Base-by-base conservation (phyloP, 208 protist species). In the Blechomonas ayalai region DNA sequence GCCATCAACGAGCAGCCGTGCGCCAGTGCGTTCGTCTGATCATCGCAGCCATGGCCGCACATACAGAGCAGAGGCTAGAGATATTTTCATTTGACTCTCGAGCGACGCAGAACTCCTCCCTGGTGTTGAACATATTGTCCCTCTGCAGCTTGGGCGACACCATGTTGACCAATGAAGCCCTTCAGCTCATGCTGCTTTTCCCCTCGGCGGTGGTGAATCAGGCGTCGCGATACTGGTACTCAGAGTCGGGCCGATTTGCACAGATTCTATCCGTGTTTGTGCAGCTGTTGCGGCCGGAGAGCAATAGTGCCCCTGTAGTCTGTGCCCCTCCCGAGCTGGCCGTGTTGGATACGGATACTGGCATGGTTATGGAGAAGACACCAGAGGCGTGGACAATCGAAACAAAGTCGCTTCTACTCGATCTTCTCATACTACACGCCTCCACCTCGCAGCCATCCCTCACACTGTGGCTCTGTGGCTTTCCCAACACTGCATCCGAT, bases 361-460 rank as follows among this genome's bases (percentile, higher is more conserved):
- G 38, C 27, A 5, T n/a, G 18, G 39, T 7, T 5, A 15, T 5
- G 39, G 18, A 53, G 23, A 8, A 57, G 59, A 35, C 27, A 66
- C n/a, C 25, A 10, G n/a, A 20, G 3, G 34, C 39, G 20, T 15
- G 25, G 71, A 25, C 47, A 13, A 58, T 52, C 1, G 69, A 76
- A 16, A 80, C 63, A 4, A 81, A 81, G 47, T 76, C 71, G 12
- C 64, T 86, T n/a, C 57, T 90, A 41, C 49, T 94, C 15, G 80
- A 94, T 52, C 59, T 94, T 25, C 67, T 94, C 18, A 86, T 87
- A 52, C 50, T 68, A 32, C 67, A 91, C 54, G 76, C 80, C 3
- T 36, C 59, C 4, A 48, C 62, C 20, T 24, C 53, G 7, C 59
- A 72, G 62, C 70, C 61, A 9, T 81, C 73, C 5, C 34, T 81